Percentiles rank a stretch among this genome's conserved stretches.
Conservation (phyloP, 2,329 filamentous ascomycete species). For the Colletotrichum kahawae region DNA sequence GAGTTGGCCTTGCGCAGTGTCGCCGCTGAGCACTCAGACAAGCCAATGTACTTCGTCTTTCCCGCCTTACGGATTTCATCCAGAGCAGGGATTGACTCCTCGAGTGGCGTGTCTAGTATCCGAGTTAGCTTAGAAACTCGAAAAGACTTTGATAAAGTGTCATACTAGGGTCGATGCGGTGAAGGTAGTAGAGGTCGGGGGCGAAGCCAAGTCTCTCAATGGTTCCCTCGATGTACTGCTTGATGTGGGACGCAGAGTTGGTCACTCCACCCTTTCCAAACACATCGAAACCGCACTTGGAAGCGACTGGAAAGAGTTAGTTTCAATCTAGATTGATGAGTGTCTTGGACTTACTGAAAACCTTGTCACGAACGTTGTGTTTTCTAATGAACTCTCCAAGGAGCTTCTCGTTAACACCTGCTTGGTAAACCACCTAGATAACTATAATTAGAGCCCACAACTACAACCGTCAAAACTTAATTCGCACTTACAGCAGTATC, state of each 20-base stretch:
- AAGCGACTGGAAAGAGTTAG: constrained; percentile 41
- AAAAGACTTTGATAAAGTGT: neutral
- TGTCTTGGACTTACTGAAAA: constrained; percentile 44
- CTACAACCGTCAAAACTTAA: neutral
- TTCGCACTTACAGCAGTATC: constrained; percentile 46
- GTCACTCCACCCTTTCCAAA: constrained; percentile 39
- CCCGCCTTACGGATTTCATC: constrained; percentile 49
- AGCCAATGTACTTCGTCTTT: constrained; percentile 53
- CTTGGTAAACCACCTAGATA: constrained; percentile 46
- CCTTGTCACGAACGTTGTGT: constrained; percentile 53
- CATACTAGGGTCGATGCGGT: constrained; percentile 49
- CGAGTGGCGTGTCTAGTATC: constrained; percentile 43
- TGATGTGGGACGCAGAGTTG: constrained; percentile 51
- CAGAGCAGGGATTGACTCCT: constrained; percentile 51
- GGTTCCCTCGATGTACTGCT: constrained; percentile 52
- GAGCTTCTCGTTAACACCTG: constrained; percentile 54
- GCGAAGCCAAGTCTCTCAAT: constrained; percentile 52
- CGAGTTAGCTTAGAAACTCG: neutral
- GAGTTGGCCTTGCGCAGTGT: constrained; percentile 50
- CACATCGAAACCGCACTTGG: constrained; percentile 49
- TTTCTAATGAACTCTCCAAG: constrained; percentile 55
- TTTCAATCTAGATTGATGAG: neutral
- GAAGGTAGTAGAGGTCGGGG: constrained; percentile 50
- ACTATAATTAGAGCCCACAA: neutral
- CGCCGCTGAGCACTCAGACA: constrained; percentile 50